Conservation (phyloP, 176 grass and related monocot species). For the Poa annua region DNA sequence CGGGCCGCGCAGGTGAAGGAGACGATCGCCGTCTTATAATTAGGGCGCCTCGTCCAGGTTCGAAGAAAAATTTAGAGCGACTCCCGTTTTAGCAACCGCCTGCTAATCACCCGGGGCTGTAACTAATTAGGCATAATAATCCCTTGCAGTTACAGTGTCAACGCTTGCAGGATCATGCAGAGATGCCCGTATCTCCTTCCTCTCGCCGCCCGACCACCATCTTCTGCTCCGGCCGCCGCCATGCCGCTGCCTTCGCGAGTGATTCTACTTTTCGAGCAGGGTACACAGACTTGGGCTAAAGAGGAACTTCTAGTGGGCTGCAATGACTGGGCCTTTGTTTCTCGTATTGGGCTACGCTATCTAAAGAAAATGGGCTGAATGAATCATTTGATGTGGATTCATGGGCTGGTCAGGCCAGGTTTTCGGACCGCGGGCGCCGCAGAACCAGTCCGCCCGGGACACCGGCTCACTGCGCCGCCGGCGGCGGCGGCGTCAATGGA, state of each 20-base stretch:
- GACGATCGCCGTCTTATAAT: conserved; percentile 48
- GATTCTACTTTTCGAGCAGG: no score
- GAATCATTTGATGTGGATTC: background rate
- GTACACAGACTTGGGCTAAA: background rate
- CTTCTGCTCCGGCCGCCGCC: background rate
- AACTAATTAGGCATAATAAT: background rate
- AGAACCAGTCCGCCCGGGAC: background rate
- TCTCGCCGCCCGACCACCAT: background rate
- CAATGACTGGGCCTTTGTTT: background rate
- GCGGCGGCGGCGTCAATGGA: conserved; percentile 31
- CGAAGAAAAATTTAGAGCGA: conserved; percentile 26
- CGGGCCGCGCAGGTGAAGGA: background rate
- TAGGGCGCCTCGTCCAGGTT: conserved; percentile 25
- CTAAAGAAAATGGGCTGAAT: background rate
- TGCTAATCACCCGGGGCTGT: background rate
- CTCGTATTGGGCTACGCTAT: background rate
- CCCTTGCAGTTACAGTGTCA: background rate
- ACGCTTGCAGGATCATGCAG: background rate
- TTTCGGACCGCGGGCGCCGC: background rate
- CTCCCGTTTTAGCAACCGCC: conserved; percentile 50
- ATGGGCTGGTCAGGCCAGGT: background rate
- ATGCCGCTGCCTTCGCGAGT: background rate
- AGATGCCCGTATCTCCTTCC: background rate
- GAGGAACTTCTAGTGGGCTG: background rate
- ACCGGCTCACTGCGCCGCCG: conserved; percentile 25